These are phyloP conservation scores for Davidsoniella eucalypti DNA, from an alignment of 2,329 filamentous ascomycete genomes.

Conservation along the genomic window DNA sequence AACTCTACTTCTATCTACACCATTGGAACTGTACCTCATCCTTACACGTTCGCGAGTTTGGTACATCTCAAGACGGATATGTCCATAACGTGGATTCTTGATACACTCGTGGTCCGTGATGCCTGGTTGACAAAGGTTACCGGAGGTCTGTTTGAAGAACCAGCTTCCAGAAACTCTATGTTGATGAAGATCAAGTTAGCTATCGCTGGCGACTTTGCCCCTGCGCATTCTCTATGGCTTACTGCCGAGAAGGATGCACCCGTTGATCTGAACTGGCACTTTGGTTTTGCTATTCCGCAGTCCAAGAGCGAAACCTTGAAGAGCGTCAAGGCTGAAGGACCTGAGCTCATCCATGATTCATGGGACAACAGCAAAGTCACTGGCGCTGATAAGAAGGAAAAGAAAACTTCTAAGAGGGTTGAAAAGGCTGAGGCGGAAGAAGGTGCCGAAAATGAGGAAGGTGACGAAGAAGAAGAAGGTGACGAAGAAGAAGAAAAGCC, in stretches of 20 bases:
- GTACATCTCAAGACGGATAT: conserved; percentile 43
- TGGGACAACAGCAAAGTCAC: conserved; percentile 1
- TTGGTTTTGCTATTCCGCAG: conserved; percentile 67
- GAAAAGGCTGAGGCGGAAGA: not conserved
- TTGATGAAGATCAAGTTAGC: conserved; percentile 65
- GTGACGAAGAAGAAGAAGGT: conserved; percentile 25
- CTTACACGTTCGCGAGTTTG: conserved; percentile 64
- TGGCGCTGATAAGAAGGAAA: not conserved
- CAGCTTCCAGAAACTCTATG: conserved; percentile 37
- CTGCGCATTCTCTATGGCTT: conserved; percentile 57
- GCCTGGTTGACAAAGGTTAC: conserved; percentile 62
- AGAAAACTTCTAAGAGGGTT: conserved; percentile 3
- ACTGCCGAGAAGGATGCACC: conserved; percentile 50
- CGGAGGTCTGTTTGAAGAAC: conserved; percentile 40
- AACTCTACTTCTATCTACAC: conserved; percentile 62
- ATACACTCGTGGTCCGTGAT: conserved; percentile 51
- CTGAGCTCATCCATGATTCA: conserved; percentile 28
- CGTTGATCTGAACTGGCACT: conserved; percentile 69
- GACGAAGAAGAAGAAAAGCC: conserved; percentile 31
- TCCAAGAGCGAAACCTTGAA: conserved; percentile 16
- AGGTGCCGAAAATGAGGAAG: conserved; percentile 2
- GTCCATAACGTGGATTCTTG: conserved; percentile 48
- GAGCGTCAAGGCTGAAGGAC: conserved; percentile 16
- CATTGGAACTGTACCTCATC: conserved; percentile 79
- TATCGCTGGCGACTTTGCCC: conserved; percentile 49